Conservation (phyloP, 192 early-diverging fungal species). For the Umbelopsis ramanniana region DNA sequence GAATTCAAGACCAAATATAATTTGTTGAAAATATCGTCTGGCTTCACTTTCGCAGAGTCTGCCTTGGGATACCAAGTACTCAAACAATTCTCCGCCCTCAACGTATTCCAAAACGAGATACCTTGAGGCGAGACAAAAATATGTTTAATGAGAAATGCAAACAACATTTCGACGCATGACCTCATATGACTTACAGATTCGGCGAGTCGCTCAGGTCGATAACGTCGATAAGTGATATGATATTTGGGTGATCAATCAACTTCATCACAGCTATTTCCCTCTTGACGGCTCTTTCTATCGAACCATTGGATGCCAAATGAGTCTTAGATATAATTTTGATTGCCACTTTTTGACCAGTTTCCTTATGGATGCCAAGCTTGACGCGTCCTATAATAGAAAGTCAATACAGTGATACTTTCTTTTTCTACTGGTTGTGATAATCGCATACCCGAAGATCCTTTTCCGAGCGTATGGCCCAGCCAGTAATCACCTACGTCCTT, state of each 20-base stretch:
- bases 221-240: slow-evolving; percentile 54
- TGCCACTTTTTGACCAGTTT: slow-evolving; percentile 57
- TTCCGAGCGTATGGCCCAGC: slow-evolving; percentile 52
- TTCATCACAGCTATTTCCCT: slow-evolving; percentile 63
- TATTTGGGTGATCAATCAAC: slow-evolving; percentile 56
- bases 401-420: no score
- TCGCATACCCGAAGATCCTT: slow-evolving; percentile 54
- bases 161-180: neutral
- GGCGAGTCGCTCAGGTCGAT: slow-evolving; percentile 46
- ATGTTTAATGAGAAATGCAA: slow-evolving; percentile 7
- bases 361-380: slow-evolving; percentile 53
- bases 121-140: slow-evolving; percentile 28
- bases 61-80: slow-evolving; percentile 66
- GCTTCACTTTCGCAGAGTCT: slow-evolving; percentile 63
- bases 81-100: slow-evolving; percentile 76
- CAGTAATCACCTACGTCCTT: slow-evolving; percentile 54
- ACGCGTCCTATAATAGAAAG: slow-evolving; percentile 42
- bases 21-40: slow-evolving; percentile 76
- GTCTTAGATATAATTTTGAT: slow-evolving; percentile 60
- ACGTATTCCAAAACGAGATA: slow-evolving; percentile 72
- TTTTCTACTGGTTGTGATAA: no score
- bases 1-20: slow-evolving; percentile 66
- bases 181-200: slow-evolving; percentile 29
- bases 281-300: slow-evolving; percentile 52
- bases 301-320: slow-evolving; percentile 44